phyloP scores from a whole-genome alignment of 768 basidiomycete genomes.

The Mycena belliarum region DNA sequence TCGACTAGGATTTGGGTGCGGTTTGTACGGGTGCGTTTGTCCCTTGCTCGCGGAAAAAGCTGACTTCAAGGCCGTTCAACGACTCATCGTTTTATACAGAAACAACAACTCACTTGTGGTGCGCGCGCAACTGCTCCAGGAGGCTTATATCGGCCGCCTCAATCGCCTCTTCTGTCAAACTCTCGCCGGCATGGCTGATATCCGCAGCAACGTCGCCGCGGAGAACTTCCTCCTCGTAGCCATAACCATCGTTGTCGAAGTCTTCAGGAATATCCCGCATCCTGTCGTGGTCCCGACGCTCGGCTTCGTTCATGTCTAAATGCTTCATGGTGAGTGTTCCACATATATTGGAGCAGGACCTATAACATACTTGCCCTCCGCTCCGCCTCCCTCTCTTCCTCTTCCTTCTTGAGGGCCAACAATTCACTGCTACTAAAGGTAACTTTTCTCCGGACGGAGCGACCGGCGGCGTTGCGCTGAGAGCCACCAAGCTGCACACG shows the following conservation, averaged over 20 bases:
- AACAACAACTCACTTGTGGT: background rate
- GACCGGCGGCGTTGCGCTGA: background rate
- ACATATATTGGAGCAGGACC: background rate
- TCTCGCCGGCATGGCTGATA: background rate
- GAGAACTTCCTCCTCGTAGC: background rate
- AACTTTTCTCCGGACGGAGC: background rate
- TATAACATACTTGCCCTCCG: background rate
- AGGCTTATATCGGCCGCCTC: background rate
- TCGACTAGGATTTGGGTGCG: too few relatives aligned
- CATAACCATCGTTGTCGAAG: background rate
- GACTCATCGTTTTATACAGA: background rate
- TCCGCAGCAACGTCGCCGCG: background rate
- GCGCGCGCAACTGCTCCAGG: background rate
- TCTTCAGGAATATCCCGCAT: background rate
- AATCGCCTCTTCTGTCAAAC: too few relatives aligned
- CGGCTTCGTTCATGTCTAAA: background rate
- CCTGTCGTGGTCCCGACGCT: background rate
- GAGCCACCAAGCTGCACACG: background rate
- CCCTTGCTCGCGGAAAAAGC: too few relatives aligned
- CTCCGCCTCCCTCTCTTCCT: background rate
- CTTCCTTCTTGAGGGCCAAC: background rate
- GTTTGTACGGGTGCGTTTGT: too few relatives aligned
- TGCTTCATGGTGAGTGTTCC: background rate
- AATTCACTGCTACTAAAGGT: background rate
- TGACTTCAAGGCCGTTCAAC: background rate